Evolutionary conservation across 2,329 filamentous ascomycete genomes (phyloP), one percentile per base, ranked within the genome.

Genomic region (Aspergillus costaricaensis): DNA sequence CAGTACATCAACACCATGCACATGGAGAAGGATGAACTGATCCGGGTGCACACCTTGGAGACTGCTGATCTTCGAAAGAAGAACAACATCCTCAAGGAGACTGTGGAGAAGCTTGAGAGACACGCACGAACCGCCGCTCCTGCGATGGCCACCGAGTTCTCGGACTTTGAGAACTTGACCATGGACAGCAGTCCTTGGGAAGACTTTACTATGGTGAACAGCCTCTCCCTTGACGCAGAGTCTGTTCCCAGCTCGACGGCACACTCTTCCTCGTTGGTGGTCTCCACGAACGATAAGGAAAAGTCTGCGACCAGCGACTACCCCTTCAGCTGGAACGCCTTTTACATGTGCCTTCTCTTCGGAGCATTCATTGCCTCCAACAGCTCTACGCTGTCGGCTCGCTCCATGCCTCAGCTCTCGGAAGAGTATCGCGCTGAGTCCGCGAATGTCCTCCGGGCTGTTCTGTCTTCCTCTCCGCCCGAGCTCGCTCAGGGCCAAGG

Each of bases 281-380:
- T 79, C 19, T 68, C 76, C 4, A 74, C 78, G 61, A 76, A 76
- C 62, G 78, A 81, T 36, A 75, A 75, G 62, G 74, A 76, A 50
- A 79, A 76, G 64, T 67, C 72, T 47, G 76, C 81, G 57, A 82
- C 83, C 80, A 82, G 88, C 62, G 88, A 91, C 67, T 91, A 93
- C 70, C 91, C 92, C 55, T 80, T 81, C 71, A 81, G 79, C 72
- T 81, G 79, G 79, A 80, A 81, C 86, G 91, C 70, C 80, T 98
- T 70, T 84, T 98, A 76, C 89, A 96, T 97, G 92, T 90, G 97
- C 68, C 90, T 99, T 73, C 89, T 99, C 57, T 93, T 96, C 66
- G 95, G 95, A 73, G 95, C 95, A 56, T 96, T 97, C 74, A 92
- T 98, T 69, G 90, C 95, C 63, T 97, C 94, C 32, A 96, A 93